Evolutionary conservation across 2,329 filamentous ascomycete species (phyloP).

Genomic region (Dactylellina cionopaga): DNA sequence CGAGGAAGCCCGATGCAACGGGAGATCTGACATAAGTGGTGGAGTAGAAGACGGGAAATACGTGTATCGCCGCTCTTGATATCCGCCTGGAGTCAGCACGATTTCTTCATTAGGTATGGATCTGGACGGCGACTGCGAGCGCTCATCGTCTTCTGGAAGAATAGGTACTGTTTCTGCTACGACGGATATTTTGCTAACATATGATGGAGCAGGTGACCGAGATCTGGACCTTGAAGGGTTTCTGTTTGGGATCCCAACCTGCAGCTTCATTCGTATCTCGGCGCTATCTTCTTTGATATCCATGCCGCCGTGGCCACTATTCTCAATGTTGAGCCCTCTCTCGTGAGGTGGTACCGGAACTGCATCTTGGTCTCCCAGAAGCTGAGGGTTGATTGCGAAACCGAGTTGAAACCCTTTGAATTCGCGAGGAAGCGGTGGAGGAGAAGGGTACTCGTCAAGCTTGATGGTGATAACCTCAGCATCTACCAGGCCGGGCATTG

Average conservation of each 20-base stretch:
- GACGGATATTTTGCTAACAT: background rate
- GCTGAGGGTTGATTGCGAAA: background rate
- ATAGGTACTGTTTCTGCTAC: background rate
- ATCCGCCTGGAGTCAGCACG: conserved; percentile 19
- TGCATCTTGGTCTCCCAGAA: background rate
- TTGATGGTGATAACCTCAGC: conserved; percentile 42
- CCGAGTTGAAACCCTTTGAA: background rate
- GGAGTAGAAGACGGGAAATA: conserved; percentile 18
- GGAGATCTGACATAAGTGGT: too few relatives aligned
- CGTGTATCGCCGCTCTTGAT: conserved; percentile 35
- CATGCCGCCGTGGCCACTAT: background rate
- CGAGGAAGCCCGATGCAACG: too few relatives aligned
- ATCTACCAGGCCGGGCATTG: conserved; percentile 33
- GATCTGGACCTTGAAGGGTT: background rate
- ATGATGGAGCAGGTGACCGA: background rate
- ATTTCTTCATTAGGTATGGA: conserved; percentile 24
- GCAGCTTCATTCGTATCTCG: conserved; percentile 24
- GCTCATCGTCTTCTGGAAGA: background rate
- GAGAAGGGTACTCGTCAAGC: conserved; percentile 16
- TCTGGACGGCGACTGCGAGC: conserved; percentile 5
- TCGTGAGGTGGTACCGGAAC: background rate
- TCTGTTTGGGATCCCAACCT: conserved; percentile 16
- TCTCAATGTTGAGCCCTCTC: background rate
- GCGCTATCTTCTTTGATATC: conserved; percentile 18
- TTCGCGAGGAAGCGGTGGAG: background rate